Evolutionary conservation across 2,329 filamentous ascomycete genomes (phyloP).

Genomic region (Penicillium freii): DNA sequence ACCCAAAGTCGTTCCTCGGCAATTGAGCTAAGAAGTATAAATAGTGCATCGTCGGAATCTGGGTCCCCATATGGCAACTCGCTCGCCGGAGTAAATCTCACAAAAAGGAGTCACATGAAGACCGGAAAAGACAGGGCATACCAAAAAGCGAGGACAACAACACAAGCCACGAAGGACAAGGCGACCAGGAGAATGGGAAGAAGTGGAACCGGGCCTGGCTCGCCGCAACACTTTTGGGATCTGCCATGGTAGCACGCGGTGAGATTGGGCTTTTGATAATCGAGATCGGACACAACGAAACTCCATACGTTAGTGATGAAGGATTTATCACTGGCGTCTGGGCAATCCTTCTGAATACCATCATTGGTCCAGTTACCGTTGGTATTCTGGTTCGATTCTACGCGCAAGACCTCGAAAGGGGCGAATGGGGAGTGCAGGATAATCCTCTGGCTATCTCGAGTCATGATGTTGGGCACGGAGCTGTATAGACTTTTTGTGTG

Average conservation of each 20-base stretch:
- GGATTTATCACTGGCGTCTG: conserved; percentile 31
- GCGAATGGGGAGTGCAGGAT: conserved; percentile 29
- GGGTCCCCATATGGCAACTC: conserved; percentile 27
- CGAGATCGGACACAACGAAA: conserved; percentile 34
- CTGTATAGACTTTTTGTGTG: neutral
- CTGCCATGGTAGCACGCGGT: conserved; percentile 35
- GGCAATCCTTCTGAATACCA: conserved; percentile 36
- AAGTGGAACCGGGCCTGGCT: conserved; percentile 18
- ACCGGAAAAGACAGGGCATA: neutral
- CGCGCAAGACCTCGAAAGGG: conserved; percentile 22
- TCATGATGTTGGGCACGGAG: neutral
- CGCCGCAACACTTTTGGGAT: conserved; percentile 29
- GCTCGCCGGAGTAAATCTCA: neutral
- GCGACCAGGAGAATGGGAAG: neutral
- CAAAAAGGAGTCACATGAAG: neutral
- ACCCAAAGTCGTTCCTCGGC: too few relatives aligned
- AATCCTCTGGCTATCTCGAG: neutral
- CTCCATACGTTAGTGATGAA: conserved; percentile 42
- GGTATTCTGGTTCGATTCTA: conserved; percentile 28
- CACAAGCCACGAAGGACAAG: neutral
- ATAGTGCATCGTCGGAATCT: conserved; percentile 30
- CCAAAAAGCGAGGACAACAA: neutral
- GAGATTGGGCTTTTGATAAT: conserved; percentile 36
- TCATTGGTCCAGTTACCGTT: conserved; percentile 30
- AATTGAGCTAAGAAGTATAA: neutral